phyloP scores from a whole-genome alignment of 2,329 filamentous ascomycete species.

The Ampelomyces quisqualis region DNA sequence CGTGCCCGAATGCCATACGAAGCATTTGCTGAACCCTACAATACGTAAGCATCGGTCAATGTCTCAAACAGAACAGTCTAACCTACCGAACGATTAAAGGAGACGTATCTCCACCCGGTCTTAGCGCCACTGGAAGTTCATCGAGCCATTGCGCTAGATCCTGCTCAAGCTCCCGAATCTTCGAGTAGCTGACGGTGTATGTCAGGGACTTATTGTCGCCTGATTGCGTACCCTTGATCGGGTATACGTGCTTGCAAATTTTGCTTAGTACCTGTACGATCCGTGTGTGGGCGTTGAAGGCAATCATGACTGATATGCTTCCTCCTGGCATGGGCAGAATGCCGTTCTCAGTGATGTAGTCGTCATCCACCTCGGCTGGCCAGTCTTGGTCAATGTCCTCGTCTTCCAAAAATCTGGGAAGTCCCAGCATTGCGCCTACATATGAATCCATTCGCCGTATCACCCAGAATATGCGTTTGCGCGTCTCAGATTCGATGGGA shows the following conservation, averaged over 20 bases:
- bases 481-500: constrained; percentile 51
- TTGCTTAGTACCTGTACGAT: constrained; percentile 60
- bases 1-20: constrained; percentile 77
- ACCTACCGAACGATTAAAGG: constrained; percentile 74
- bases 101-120: constrained; percentile 74
- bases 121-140: constrained; percentile 70
- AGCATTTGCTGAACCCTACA: constrained; percentile 68
- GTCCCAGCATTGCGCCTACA: constrained; percentile 53
- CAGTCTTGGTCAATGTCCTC: constrained; percentile 54
- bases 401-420: constrained; percentile 52
- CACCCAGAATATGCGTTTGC: constrained; percentile 56
- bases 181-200: constrained; percentile 64
- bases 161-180: constrained; percentile 64
- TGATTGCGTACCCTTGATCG: constrained; percentile 54
- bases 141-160: constrained; percentile 66
- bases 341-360: constrained; percentile 52
- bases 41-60: constrained; percentile 6
- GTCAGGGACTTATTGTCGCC: constrained; percentile 48
- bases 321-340: constrained; percentile 58
- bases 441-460: constrained; percentile 56
- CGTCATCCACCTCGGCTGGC: constrained; percentile 52
- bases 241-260: constrained; percentile 65
- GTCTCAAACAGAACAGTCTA: too few species aligned
- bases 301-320: constrained; percentile 58
- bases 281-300: constrained; percentile 61